Evolutionary conservation across 1,284 basidiomycete genomes (phyloP).

Genomic region (Peniophora sp.): DNA sequence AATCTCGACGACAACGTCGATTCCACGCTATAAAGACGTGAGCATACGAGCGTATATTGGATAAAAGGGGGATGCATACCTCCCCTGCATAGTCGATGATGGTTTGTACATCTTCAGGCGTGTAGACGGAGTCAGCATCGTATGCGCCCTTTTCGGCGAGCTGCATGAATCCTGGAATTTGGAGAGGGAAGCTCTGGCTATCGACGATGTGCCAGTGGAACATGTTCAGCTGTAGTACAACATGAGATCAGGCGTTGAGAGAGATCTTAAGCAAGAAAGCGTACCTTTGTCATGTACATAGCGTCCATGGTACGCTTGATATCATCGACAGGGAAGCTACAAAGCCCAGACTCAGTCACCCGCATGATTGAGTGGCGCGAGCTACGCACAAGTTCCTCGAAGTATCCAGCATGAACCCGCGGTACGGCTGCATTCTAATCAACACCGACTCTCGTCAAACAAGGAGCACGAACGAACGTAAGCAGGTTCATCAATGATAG

Average conservation of each 20-base stretch:
- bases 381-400: conserved; percentile 47
- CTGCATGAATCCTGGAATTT: conserved; percentile 53
- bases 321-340: conserved; percentile 58
- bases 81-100: conserved; percentile 68
- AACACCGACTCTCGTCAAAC: background rate
- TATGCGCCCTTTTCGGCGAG: conserved; percentile 67
- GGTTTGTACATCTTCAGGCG: conserved; percentile 46
- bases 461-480: conserved; percentile 2
- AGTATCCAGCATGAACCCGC: conserved; percentile 82
- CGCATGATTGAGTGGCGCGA: background rate
- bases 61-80: conserved; percentile 24
- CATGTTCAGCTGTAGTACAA: conserved; percentile 45
- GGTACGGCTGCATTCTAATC: conserved; percentile 44
- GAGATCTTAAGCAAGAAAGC: background rate
- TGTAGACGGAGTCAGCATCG: conserved; percentile 48
- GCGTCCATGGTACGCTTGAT: conserved; percentile 76
- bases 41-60: background rate
- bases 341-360: background rate
- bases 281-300: conserved; percentile 83
- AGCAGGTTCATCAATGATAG: conserved; percentile 3
- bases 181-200: conserved; percentile 71
- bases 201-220: conserved; percentile 83
- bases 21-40: conserved; percentile 2
- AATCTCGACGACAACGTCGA: conserved; percentile 33
- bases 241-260: background rate